Percentiles rank a stretch among this genome's conserved stretches.
Conservation (phyloP, 805 yeast genomes). For the Tetrapisispora phaffii region DNA sequence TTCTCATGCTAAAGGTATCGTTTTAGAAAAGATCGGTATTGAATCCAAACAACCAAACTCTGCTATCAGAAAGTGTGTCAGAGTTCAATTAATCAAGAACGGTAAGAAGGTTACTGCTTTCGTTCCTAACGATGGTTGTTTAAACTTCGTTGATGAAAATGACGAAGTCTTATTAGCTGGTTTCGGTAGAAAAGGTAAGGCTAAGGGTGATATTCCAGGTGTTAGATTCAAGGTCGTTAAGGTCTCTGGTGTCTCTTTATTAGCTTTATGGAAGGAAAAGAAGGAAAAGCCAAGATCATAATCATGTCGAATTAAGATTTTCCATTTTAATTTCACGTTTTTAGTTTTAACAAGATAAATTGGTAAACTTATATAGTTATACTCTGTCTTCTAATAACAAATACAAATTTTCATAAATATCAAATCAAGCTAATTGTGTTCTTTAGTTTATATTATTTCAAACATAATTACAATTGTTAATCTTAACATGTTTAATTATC, state of each 20-base stretch:
- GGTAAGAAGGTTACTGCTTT: conserved; percentile 99
- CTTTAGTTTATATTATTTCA: no score
- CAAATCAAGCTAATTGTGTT: neutral
- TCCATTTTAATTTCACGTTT: conserved; percentile 1
- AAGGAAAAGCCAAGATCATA: conserved; percentile 99
- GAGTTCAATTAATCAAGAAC: conserved; percentile 99
- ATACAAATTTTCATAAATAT: conserved; percentile 3
- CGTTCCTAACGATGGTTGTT: conserved; percentile 99
- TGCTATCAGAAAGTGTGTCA: conserved; percentile 99
- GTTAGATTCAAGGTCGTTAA: conserved; percentile 99
- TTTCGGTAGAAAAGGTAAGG: conserved; percentile 99
- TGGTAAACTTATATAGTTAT: conserved; percentile 1
- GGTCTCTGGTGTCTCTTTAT: conserved; percentile 99
- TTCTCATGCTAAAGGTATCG: conserved; percentile 99
- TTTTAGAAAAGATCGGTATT: conserved; percentile 97
- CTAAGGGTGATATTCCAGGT: conserved; percentile 99
- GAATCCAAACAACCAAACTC: conserved; percentile 99
- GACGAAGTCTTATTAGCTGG: conserved; percentile 99
- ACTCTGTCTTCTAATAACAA: conserved; percentile 1
- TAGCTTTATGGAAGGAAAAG: conserved; percentile 99
- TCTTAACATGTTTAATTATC: no score
- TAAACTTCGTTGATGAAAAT: conserved; percentile 99
- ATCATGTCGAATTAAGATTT: conserved; percentile 13
- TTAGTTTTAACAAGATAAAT: conserved; percentile 1
- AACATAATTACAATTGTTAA: no score